Conservation (phyloP, 116 monocot species). For the Zostera marina region DNA sequence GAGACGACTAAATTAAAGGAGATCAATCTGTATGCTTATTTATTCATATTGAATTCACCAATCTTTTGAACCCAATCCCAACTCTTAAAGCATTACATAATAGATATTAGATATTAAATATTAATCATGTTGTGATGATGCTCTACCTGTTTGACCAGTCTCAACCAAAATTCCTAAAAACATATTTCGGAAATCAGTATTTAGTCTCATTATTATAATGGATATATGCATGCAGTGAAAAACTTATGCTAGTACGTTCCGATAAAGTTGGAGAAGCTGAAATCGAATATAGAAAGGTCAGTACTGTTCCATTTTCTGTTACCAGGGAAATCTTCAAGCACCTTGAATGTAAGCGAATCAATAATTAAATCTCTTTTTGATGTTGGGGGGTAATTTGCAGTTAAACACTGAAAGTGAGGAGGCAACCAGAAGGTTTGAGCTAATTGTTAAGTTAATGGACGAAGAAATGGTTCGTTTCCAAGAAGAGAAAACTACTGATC, state of each 20-base stretch:
- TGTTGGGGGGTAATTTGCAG: constrained; percentile 22
- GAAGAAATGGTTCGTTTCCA: constrained; percentile 81
- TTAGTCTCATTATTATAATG: background rate
- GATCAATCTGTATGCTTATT: constrained; percentile 64
- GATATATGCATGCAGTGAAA: constrained; percentile 53
- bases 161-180: background rate
- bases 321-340: background rate
- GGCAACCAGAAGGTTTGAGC: constrained; percentile 60
- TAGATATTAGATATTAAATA: too few relatives aligned
- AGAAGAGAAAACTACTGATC: constrained; percentile 77
- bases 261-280: constrained; percentile 76
- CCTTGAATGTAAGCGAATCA: too few relatives aligned
- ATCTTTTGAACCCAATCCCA: too few relatives aligned
- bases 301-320: background rate
- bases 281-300: constrained; percentile 67
- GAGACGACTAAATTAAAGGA: constrained; percentile 82
- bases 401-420: constrained; percentile 81
- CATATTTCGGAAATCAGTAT: background rate
- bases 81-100: too few relatives aligned
- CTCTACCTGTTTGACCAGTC: too few relatives aligned
- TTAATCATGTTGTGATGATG: too few relatives aligned
- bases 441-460: constrained; percentile 59
- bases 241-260: constrained; percentile 65
- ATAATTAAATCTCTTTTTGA: background rate
- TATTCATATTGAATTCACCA: background rate